phyloP scores from a whole-genome alignment of 2,329 filamentous ascomycete species.

The Fusarium cyanostomum region DNA sequence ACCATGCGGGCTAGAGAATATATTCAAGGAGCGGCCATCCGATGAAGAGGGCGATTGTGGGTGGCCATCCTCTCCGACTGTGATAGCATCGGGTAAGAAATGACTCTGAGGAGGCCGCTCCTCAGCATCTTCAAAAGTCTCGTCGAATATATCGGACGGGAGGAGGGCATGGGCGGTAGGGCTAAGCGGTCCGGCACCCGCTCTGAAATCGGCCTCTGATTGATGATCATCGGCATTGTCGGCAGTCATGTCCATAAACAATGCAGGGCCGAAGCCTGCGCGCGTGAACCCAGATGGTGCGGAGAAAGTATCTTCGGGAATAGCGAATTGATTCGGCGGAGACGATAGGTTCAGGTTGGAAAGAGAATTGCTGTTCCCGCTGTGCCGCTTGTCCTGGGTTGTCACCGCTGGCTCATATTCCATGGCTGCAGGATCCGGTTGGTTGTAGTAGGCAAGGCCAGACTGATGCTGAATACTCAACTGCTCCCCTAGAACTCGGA shows the following conservation, averaged over 20 bases:
- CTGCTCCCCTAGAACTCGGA: slow-evolving; percentile 59
- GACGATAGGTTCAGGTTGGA: slow-evolving; percentile 54
- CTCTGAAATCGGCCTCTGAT: slow-evolving; percentile 70
- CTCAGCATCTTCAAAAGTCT: slow-evolving; percentile 67
- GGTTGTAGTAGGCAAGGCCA: slow-evolving; percentile 56
- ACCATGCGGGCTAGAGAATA: slow-evolving; percentile 69
- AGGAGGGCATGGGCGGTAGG: slow-evolving; percentile 79
- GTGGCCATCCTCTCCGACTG: slow-evolving; percentile 53
- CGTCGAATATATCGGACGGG: slow-evolving; percentile 73
- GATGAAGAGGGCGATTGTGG: slow-evolving; percentile 71
- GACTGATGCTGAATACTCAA: slow-evolving; percentile 56
- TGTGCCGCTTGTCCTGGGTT: slow-evolving; percentile 58
- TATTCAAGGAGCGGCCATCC: slow-evolving; percentile 60
- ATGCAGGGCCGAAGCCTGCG: slow-evolving; percentile 61
- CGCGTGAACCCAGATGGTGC: slow-evolving; percentile 64
- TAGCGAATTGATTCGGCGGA: slow-evolving; percentile 51
- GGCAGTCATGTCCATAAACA: slow-evolving; percentile 61
- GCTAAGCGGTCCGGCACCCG: slow-evolving; percentile 75
- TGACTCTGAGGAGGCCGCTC: slow-evolving; percentile 44
- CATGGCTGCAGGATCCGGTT: slow-evolving; percentile 54
- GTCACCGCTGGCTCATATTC: slow-evolving; percentile 58
- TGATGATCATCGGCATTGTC: slow-evolving; percentile 54
- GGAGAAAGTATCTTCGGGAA: slow-evolving; percentile 55
- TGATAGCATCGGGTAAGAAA: slow-evolving; percentile 46
- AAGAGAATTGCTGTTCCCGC: slow-evolving; percentile 59